These are phyloP conservation scores for Neofusicoccum sp. DNA, from an alignment of 2,329 filamentous ascomycete genomes.

Conservation along the genomic window DNA sequence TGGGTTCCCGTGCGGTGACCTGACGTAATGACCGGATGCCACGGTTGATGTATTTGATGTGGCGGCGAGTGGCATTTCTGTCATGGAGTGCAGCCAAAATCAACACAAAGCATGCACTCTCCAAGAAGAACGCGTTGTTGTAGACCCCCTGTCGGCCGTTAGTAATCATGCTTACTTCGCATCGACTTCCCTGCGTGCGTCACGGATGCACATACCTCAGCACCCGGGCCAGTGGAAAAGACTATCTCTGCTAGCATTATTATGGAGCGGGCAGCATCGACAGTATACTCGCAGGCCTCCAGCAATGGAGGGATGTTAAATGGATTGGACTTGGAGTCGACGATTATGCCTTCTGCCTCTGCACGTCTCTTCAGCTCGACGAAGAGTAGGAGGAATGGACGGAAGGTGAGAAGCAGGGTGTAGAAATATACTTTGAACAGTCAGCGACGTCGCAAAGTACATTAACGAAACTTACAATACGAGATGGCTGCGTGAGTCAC, in stretches of 20 bases:
- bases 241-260: slow-evolving; percentile 7
- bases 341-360: slow-evolving; percentile 3
- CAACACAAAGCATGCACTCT: slow-evolving; percentile 16
- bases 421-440: slow-evolving; percentile 7
- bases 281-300: slow-evolving; percentile 15
- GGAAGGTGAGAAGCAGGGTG: slow-evolving; percentile 12
- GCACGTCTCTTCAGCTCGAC: slow-evolving; percentile 15
- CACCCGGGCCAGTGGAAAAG: neutral
- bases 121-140: slow-evolving; percentile 17
- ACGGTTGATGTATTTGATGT: slow-evolving; percentile 13
- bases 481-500: slow-evolving; percentile 9
- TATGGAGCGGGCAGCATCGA: slow-evolving; percentile 15
- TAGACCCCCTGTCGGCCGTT: neutral
- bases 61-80: neutral
- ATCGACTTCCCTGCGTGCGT: neutral
- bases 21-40: slow-evolving; percentile 10
- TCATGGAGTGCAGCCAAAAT: slow-evolving; percentile 16
- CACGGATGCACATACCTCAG: neutral
- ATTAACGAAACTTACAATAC: neutral
- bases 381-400: slow-evolving; percentile 15
- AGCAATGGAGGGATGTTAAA: slow-evolving; percentile 15
- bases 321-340: slow-evolving; percentile 5
- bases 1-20: slow-evolving; percentile 2
- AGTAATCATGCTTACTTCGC: too few species aligned
- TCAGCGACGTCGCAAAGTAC: too few species aligned